Evolutionary conservation across 352 stramenopile species (phyloP), one percentile per base, ranked within the genome.

Genomic region (Globisporangium takayamanum): DNA sequence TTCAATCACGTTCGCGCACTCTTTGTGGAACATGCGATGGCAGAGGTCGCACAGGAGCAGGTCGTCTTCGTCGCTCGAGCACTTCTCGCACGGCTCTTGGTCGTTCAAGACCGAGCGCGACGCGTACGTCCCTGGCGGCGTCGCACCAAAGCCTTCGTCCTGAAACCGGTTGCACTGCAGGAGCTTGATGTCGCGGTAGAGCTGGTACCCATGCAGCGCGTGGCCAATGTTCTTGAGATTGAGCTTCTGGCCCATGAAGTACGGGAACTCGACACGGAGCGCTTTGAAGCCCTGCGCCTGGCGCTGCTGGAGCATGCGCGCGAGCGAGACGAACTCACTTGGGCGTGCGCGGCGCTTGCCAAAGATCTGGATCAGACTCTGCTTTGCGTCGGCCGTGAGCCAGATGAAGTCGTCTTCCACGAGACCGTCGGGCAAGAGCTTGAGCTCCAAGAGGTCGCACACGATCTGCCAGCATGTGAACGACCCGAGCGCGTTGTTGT

Each of bases 381-480:
- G 82, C 56, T 85, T 86, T 47, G 83, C 83, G 20, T 93, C 79
- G 16, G 80, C 48, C n/a, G 68, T 90, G 15, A 93, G 73, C 80
- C 81, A 93, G 52, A 93, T 80, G 45, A 86, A 93, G n/a, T 91
- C 76, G 33, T 88, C 76, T 39, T 67, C 66, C 26, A 72, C 59
- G 18, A 89, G 76, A 14, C 77, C 67, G 42, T 87, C 67, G 5
- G 63, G 42, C 57, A 93, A 65, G 61, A 91, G 72, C 51, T 88
- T 83, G 30, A 93, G 72, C 55, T 88, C 80, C 63, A 91, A 80
- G 41, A 93, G 57, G 59, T 93, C 83, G 22, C 78, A 88, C 56
- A 87, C 77, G 20, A 93, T 68, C 63, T 93, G 83, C 83, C 83
- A 93, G 60, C 83, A 88, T n/a, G 83, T 93, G 70, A 91, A 93